Evolutionary conservation across 2,329 filamentous ascomycete species (phyloP).

Genomic region (Penicillium italicum): DNA sequence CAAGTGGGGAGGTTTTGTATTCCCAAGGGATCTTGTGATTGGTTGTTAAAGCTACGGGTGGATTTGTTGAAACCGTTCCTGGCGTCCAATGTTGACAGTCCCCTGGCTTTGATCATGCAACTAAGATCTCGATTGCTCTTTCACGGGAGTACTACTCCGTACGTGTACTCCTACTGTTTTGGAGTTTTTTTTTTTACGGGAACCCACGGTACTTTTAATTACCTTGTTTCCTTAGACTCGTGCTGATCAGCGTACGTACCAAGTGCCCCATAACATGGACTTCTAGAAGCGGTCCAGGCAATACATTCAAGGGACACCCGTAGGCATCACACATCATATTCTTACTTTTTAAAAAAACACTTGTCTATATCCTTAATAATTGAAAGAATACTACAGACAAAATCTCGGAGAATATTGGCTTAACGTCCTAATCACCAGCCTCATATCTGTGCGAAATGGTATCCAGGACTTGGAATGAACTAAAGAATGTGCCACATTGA

Average conservation of each 20-base stretch:
- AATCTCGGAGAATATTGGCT: slow-evolving; percentile 3
- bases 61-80: slow-evolving; percentile 13
- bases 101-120: neutral
- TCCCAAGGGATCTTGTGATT: slow-evolving; percentile 4
- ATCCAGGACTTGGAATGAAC: slow-evolving; percentile 23
- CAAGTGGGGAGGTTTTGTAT: slow-evolving; percentile 3
- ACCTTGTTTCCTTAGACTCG: neutral
- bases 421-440: slow-evolving; percentile 12
- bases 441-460: neutral
- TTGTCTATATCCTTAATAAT: neutral
- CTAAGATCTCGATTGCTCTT: slow-evolving; percentile 5
- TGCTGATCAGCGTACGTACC: neutral
- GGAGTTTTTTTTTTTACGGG: neutral
- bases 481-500: slow-evolving; percentile 20
- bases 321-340: neutral
- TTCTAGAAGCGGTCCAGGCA: neutral
- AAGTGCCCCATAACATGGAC: neutral
- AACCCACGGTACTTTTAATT: neutral
- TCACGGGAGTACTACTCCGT: neutral
- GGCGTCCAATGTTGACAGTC: neutral
- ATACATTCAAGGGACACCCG: neutral
- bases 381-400: neutral
- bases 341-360: neutral
- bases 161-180: too few relatives aligned
- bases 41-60: neutral